Evolutionary conservation across 1,284 basidiomycete genomes (phyloP).

Genomic region (Puccinia polysora): DNA sequence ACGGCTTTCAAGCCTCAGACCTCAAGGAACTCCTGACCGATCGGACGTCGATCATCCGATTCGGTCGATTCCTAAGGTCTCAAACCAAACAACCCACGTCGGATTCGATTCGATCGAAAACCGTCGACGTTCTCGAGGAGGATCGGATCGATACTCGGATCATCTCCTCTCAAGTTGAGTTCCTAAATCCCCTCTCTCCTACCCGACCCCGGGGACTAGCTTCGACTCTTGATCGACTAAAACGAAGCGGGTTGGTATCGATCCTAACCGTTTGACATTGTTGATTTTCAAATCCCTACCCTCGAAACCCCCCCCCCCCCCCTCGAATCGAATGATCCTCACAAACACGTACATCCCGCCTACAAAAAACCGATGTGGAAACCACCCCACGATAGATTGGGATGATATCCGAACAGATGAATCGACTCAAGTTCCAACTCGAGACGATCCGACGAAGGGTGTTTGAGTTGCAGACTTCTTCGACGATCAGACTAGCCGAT

Average conservation of each 20-base stretch:
- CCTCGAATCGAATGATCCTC: too few species aligned
- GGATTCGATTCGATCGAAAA: slow-evolving; percentile 21
- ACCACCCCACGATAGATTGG: slow-evolving; percentile 34
- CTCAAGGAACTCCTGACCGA: too few species aligned
- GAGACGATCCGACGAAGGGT: background rate
- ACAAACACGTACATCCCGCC: too few species aligned
- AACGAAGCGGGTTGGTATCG: too few species aligned
- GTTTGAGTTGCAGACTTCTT: background rate
- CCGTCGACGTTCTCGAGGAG: background rate
- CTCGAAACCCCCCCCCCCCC: too few species aligned
- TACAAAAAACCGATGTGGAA: too few species aligned
- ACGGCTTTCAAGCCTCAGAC: too few species aligned
- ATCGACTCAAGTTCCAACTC: background rate
- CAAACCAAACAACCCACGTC: background rate
- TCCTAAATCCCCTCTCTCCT: too few species aligned
- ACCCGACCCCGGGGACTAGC: too few species aligned
- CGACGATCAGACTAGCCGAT: slow-evolving; percentile 14
- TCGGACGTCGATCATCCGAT: background rate
- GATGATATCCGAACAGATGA: slow-evolving; percentile 10
- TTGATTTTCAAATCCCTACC: too few species aligned
- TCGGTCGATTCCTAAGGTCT: slow-evolving; percentile 26
- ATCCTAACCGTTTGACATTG: too few species aligned
- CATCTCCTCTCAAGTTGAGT: background rate
- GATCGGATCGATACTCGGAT: slow-evolving; percentile 11
- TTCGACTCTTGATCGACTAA: too few species aligned